Evolutionary conservation across 805 yeast genomes (phyloP).

Genomic region (Torulaspora delbrueckii): DNA sequence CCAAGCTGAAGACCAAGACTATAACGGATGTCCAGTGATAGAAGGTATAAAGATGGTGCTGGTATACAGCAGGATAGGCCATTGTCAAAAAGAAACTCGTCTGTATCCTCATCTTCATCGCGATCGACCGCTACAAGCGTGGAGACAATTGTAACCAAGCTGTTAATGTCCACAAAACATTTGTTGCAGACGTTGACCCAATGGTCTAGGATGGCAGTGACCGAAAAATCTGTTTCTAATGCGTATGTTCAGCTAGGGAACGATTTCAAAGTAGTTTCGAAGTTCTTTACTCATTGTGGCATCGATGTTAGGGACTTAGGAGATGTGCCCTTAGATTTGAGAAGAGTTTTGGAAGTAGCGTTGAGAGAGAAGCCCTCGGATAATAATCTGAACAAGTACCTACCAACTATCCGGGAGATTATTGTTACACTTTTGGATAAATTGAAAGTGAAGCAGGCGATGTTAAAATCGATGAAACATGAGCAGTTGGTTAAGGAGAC

Average conservation of each 20-base stretch:
- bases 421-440: constrained; percentile 75
- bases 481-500: constrained; percentile 12
- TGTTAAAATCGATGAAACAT: constrained; percentile 29
- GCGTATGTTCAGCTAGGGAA: constrained; percentile 90
- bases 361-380: constrained; percentile 81
- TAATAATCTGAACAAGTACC: constrained; percentile 68
- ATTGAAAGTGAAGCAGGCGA: constrained; percentile 71
- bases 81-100: constrained; percentile 12
- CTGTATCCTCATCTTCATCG: constrained; percentile 14
- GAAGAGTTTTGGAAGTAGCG: constrained; percentile 80
- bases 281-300: constrained; percentile 73
- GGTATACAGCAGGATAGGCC: neutral
- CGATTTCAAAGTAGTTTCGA: constrained; percentile 81
- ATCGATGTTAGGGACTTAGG: constrained; percentile 79
- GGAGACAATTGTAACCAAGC: constrained; percentile 71
- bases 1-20: too few relatives aligned
- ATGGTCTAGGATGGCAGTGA: constrained; percentile 82
- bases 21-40: neutral
- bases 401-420: constrained; percentile 81
- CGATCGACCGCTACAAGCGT: constrained; percentile 44
- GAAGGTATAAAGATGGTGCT: neutral
- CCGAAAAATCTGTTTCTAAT: constrained; percentile 81
- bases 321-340: constrained; percentile 79
- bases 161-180: constrained; percentile 84
- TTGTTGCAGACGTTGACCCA: constrained; percentile 78